These are phyloP conservation scores for Colletotrichum falcatum DNA, from an alignment of 2,329 filamentous ascomycete genomes.

Conservation along the genomic window DNA sequence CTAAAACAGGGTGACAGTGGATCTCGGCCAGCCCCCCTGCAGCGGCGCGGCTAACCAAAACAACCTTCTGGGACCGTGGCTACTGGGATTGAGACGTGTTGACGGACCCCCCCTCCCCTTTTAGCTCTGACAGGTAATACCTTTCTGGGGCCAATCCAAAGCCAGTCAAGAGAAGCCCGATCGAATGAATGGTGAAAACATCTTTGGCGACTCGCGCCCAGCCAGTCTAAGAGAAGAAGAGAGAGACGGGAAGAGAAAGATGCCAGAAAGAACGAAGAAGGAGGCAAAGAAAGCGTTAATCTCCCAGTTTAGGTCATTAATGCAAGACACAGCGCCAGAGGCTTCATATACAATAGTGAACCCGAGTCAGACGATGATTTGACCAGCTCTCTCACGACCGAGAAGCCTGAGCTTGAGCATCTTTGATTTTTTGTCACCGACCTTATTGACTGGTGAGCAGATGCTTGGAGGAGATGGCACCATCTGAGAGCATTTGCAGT, in stretches of 20 bases:
- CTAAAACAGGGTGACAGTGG: slow-evolving; percentile 32
- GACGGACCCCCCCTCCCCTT: not conserved
- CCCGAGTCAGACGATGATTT: not conserved
- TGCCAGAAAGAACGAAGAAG: slow-evolving; percentile 1
- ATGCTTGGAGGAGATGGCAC: not conserved
- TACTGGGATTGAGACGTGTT: slow-evolving; percentile 8
- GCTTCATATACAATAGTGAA: no score
- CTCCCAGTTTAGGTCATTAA: slow-evolving; percentile 37
- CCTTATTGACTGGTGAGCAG: not conserved
- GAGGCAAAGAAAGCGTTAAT: slow-evolving; percentile 15
- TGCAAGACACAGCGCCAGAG: slow-evolving; percentile 19
- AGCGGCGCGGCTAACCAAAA: slow-evolving; percentile 38
- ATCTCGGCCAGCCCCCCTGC: slow-evolving; percentile 24
- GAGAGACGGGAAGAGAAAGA: not conserved
- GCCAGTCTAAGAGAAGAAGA: not conserved
- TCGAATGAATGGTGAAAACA: slow-evolving; percentile 12
- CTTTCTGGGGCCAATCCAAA: not conserved
- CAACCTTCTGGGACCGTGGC: slow-evolving; percentile 33
- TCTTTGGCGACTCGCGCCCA: slow-evolving; percentile 4
- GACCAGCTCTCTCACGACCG: not conserved
- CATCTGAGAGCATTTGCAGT: not conserved
- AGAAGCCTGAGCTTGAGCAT: not conserved
- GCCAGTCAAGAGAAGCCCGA: slow-evolving; percentile 16
- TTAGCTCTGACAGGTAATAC: not conserved
- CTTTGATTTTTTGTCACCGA: not conserved